These are phyloP conservation scores for Alternaria longipes DNA, from an alignment of 2,329 filamentous ascomycete genomes.

Conservation along the genomic window DNA sequence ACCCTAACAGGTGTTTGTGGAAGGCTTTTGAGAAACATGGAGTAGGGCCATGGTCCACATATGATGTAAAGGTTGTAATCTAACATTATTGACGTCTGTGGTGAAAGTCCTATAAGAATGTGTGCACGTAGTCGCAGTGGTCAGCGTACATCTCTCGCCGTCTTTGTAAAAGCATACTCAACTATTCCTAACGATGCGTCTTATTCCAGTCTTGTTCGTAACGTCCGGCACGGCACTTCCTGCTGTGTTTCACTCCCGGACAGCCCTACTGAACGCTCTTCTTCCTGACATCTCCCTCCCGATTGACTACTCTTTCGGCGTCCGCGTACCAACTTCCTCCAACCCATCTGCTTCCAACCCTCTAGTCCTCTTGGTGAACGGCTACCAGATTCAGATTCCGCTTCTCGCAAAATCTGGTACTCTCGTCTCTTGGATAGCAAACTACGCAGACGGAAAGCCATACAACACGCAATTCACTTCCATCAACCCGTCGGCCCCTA, in stretches of 20 bases:
- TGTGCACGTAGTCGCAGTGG: neutral
- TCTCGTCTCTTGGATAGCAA: slow-evolving; percentile 5
- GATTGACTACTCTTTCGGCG: slow-evolving; percentile 1
- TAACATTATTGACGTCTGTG: no score
- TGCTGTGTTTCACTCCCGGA: neutral
- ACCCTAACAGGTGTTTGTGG: neutral
- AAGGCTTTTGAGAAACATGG: no score
- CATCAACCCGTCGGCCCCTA: neutral
- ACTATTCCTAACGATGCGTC: neutral
- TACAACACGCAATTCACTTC: slow-evolving; percentile 6
- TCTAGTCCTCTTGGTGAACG: no score
- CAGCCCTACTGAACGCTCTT: neutral
- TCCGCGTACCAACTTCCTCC: neutral
- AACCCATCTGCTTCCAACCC: neutral
- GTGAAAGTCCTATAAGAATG: neutral
- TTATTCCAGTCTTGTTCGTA: neutral
- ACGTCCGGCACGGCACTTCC: neutral
- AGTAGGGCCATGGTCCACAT: neutral
- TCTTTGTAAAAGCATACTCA: neutral
- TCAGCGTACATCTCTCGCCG: neutral
- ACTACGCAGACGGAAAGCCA: neutral
- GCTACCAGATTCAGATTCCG: neutral
- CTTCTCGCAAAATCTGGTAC: neutral
- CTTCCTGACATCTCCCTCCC: neutral
- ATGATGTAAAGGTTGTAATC: neutral